A percentile compares a stretch with the other conserved stretches of the same genome.
Evolutionary conservation across 345 rosid species (phyloP).

Genomic region (Arabis hirsuta): DNA sequence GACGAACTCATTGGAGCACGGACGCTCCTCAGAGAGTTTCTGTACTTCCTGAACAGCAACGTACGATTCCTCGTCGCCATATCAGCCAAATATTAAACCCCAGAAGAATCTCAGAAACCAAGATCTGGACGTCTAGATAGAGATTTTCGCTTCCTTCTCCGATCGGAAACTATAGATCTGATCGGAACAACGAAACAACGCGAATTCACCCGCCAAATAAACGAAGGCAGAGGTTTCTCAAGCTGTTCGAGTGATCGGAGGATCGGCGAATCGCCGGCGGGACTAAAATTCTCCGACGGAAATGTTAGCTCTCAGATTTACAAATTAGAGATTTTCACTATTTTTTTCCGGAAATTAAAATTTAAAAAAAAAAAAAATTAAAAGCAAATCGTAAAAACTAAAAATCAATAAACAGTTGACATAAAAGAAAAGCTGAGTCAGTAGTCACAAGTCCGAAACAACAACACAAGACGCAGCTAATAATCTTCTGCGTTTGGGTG

Average conservation of each 20-base stretch:
- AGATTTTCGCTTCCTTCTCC: constrained; percentile 14
- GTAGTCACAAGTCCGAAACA: neutral
- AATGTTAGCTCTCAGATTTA: constrained; percentile 33
- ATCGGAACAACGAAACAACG: neutral
- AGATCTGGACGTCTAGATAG: constrained; percentile 13
- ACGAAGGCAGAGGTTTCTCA: neutral
- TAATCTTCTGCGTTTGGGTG: constrained; percentile 8
- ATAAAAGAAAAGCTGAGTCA: constrained; percentile 6
- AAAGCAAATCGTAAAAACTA: neutral
- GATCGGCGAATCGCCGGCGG: constrained; percentile 26
- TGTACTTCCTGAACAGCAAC: constrained; percentile 64
- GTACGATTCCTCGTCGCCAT: constrained; percentile 96
- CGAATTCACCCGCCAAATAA: neutral
- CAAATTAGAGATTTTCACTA: constrained; percentile 6
- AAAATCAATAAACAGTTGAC: constrained; percentile 24
- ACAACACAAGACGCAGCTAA: too few relatives aligned
- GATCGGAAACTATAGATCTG: constrained; percentile 49
- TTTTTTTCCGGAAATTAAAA: neutral
- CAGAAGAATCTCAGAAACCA: constrained; percentile 26
- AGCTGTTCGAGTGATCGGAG: neutral
- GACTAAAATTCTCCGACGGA: constrained; percentile 7
- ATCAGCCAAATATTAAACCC: constrained; percentile 18
- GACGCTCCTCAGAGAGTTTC: constrained; percentile 93
- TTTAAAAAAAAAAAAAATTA: neutral
- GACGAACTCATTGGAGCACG: constrained; percentile 61